Evolutionary conservation across 345 rosid genomes (phyloP), one percentile per base, ranked within the genome.

Genomic region (Aethionema arabicum): DNA sequence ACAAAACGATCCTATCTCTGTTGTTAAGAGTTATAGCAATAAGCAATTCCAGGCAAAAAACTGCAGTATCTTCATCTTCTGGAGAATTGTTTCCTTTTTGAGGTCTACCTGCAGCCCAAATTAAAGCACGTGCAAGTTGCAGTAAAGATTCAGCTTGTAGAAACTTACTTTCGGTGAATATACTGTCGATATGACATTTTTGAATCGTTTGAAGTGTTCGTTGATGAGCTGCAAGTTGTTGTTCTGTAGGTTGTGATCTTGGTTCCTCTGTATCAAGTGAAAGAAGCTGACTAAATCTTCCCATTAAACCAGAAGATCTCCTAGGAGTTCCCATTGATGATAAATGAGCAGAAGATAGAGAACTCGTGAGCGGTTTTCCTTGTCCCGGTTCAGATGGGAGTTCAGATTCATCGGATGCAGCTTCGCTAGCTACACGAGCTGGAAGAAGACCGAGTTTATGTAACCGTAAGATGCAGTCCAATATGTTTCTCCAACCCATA

Each of bases 11-110:
- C 76, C 97, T 81, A 74, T 93, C 99, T 61, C 99, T 76, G 78
- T 90, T 90, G 75, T 90, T 93, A 70, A 93, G 81, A 66, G 99
- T 87, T 64, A 90, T 93, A 53, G 97, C 97, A 75, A 93, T 93
- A 46, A 93, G 85, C 82, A 93, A 74, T 72, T 90, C 97, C 54
- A 93, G 80, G 73, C 99, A 93, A 82, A 93, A 93, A 75, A 93
- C 99, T 52, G 96, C 99, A 44, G 99, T 93, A 75, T 93, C 99
- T 76, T 93, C 99, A 68, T 90, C 99, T 78, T 93, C 99, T 3
- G 92, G 92, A 32, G 99, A 85, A 71, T 77, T 83, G 65, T 70
- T 87, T 41, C 97, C 99, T 75, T 90, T 93, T 66, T 86, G 97
- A 39, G 95, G 97, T 67, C 90, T 79, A 68, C 99, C 99, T 42